Evolutionary conservation across 1,284 basidiomycete genomes (phyloP).

Genomic region (Puccinia sorghi): DNA sequence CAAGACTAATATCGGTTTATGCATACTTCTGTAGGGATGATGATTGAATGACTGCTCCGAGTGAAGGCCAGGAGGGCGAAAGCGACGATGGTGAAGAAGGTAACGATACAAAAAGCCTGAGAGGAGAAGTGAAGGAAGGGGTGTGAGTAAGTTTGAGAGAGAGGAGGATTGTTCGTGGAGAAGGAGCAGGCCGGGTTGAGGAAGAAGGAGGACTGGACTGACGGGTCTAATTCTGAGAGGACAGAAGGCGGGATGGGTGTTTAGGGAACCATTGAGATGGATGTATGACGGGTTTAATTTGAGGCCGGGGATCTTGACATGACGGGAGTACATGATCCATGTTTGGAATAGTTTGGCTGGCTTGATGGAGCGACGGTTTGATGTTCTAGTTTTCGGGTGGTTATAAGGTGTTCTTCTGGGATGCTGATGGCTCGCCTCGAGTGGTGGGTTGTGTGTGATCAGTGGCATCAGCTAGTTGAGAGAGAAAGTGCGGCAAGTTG

Average conservation of each 20-base stretch:
- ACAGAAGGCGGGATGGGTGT: background rate
- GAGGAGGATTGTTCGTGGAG: background rate
- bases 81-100: conserved; percentile 19
- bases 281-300: background rate
- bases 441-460: conserved; percentile 7
- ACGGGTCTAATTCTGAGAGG: conserved; percentile 45
- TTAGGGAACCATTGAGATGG: background rate
- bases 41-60: conserved; percentile 14
- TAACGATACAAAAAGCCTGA: conserved; percentile 33
- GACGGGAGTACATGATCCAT: conserved; percentile 21
- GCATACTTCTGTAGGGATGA: conserved; percentile 41
- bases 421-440: background rate
- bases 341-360: background rate
- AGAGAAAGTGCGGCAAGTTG: too few species aligned
- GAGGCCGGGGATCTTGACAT: background rate
- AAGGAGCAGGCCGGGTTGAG: background rate
- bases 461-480: conserved; percentile 15
- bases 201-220: conserved; percentile 23
- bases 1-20: background rate
- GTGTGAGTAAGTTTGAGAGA: background rate
- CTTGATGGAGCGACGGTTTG: background rate
- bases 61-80: conserved; percentile 27
- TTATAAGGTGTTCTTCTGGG: too few species aligned
- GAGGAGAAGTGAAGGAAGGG: conserved; percentile 5
- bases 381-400: too few species aligned